Base-by-base conservation (phyloP, 768 basidiomycete genomes). In the Termitomyces sp. region DNA sequence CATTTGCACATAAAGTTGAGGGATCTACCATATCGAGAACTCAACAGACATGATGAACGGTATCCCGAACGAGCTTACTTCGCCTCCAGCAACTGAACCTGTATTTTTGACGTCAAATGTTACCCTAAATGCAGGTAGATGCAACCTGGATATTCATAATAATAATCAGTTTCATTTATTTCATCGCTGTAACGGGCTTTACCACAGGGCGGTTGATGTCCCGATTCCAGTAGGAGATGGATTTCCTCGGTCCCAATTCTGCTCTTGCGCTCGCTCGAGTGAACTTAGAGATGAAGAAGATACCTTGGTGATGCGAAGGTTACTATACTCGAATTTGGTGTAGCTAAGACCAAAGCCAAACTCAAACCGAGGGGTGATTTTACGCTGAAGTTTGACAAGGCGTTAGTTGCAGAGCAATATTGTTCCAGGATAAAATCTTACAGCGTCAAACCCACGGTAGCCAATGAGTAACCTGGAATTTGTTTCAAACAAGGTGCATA, bases 321-420 rank as follows among this genome's bases (percentile, higher is more conserved):
- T 73, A 42, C 77, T 82, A 68, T 92, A 95, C 37, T 79, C 70
- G 69, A 96, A 98, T 2, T 70, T 77, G 37, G 94, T 88, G 72
- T 97, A 98, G 55, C 85, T 88, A 64, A 95, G 69, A 1, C 94
- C 94, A 66, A 85, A 95, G 4, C 94, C 94, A 67, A 97, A 98
- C 64, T 91, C 90, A 64, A 84, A 93, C 27, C 89, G 88, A 8
- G 91, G 91, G 0, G 77, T 77, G 59, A 92, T 89, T 60, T 86
- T 81, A 66, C 80, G 72, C 80, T 87, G 35, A 32, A 39, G 46
- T 34, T 48, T 3, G 12, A 68, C 67, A 28, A 27, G 9, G 30
- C 21, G 17, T 63, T 54, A 49, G 47, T 48, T n/a, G 9, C 21
- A 34, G 17, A 10, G n/a, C 19, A 39, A 17, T 14, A 11, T 23